Percentiles rank a stretch among this genome's conserved stretches.
Evolutionary conservation across 2,329 filamentous ascomycete species (phyloP).

Genomic region (Tolypocladium tropicale): DNA sequence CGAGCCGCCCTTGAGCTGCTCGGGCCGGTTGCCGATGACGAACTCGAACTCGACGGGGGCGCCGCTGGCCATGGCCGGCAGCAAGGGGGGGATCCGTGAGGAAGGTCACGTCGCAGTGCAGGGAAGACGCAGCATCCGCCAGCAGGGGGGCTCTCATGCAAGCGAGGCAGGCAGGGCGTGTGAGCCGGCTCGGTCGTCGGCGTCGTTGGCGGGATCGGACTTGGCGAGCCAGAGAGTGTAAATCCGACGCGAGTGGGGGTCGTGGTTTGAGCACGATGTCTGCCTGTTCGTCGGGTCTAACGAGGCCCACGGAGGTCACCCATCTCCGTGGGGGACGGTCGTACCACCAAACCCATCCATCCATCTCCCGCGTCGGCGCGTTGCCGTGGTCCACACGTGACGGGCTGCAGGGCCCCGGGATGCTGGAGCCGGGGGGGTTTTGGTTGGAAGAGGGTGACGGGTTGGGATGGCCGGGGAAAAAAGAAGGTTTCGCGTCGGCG

Average conservation of each 20-base stretch:
- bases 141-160: neutral
- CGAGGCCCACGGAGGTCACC: neutral
- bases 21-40: conserved; percentile 11
- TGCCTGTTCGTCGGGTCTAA: neutral
- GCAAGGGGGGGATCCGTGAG: neutral
- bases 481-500: neutral
- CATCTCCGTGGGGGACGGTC: neutral
- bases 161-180: no score
- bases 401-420: neutral
- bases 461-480: no score
- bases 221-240: neutral
- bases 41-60: conserved; percentile 8
- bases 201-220: neutral
- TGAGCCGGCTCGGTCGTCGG: neutral
- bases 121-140: no score
- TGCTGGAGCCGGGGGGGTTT: neutral
- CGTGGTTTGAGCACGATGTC: no score
- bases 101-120: neutral
- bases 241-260: neutral
- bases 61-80: neutral
- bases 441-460: neutral
- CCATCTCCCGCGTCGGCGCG: neutral
- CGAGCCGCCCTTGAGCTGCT: conserved; percentile 12
- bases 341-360: no score
- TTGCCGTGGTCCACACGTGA: neutral